Conservation (phyloP, 129 eudicot species). For the Erigeron canadensis region DNA sequence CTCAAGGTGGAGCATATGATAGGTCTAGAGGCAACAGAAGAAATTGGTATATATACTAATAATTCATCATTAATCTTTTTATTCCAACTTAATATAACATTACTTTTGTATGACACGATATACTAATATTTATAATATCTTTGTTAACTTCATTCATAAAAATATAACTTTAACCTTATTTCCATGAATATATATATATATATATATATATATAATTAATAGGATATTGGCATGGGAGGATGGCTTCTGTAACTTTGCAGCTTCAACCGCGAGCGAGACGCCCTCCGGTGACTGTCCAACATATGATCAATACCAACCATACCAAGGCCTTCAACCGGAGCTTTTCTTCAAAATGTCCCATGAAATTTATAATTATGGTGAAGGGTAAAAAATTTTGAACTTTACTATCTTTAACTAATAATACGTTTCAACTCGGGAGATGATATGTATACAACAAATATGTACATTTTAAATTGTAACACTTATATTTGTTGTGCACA, state of each 20-base stretch:
- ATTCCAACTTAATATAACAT: not conserved
- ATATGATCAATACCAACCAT: conserved; percentile 55
- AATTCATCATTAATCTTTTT: not conserved
- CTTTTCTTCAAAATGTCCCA: conserved; percentile 99
- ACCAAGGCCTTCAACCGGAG: conserved; percentile 91
- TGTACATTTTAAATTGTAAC: too few species aligned
- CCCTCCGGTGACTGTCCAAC: conserved; percentile 45
- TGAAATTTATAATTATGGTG: conserved; percentile 98
- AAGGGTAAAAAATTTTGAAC: conserved; percentile 72
- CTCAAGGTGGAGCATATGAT: conserved; percentile 96
- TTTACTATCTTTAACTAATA: not conserved
- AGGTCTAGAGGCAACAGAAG: conserved; percentile 98
- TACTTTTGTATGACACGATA: not conserved
- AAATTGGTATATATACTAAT: conserved; percentile 57
- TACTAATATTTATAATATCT: too few species aligned
- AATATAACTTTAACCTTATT: too few species aligned
- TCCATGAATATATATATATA: too few species aligned
- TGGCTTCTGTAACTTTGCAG: conserved; percentile 97
- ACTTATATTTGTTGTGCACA: too few species aligned
- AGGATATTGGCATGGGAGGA: conserved; percentile 99
- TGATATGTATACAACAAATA: too few species aligned
- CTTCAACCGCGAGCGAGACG: conserved; percentile 69
- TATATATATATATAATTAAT: not conserved
- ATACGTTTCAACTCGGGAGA: too few species aligned
- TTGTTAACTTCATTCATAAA: too few species aligned